These are phyloP conservation scores for Trichoderma afroharzianum DNA, from an alignment of 2,329 filamentous ascomycete species.

Conservation along the genomic window DNA sequence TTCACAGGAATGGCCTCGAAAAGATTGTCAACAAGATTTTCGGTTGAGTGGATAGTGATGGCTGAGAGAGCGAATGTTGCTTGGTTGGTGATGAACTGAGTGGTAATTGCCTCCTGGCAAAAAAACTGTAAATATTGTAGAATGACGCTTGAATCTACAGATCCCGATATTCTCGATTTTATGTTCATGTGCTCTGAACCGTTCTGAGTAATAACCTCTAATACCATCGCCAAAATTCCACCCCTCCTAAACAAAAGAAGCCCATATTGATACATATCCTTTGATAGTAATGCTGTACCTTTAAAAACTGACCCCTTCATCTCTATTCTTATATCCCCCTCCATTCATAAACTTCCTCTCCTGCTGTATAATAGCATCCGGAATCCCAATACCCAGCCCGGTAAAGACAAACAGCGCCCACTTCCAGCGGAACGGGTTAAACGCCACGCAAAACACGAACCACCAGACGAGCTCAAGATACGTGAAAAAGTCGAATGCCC, in stretches of 20 bases:
- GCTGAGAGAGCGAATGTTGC: neutral
- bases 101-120: neutral
- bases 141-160: slow-evolving; percentile 10
- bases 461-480: slow-evolving; percentile 82
- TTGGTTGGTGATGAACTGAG: neutral
- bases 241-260: neutral
- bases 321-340: slow-evolving; percentile 33
- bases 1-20: slow-evolving; percentile 21
- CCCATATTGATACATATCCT: neutral
- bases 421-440: slow-evolving; percentile 89
- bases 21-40: slow-evolving; percentile 24
- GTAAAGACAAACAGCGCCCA: slow-evolving; percentile 83
- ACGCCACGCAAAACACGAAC: slow-evolving; percentile 73
- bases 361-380: slow-evolving; percentile 60
- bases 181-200: neutral
- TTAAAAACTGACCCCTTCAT: slow-evolving; percentile 16
- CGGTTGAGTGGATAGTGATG: neutral
- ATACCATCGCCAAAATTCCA: too few relatives aligned
- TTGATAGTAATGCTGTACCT: neutral
- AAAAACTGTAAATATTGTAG: neutral
- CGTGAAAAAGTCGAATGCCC: slow-evolving; percentile 85
- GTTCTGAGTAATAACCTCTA: neutral
- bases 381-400: slow-evolving; percentile 65
- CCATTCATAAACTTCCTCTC: slow-evolving; percentile 61
- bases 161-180: neutral